Base-by-base conservation (phyloP, 352 stramenopile genomes). In the Phytopythium kandeliae region DNA sequence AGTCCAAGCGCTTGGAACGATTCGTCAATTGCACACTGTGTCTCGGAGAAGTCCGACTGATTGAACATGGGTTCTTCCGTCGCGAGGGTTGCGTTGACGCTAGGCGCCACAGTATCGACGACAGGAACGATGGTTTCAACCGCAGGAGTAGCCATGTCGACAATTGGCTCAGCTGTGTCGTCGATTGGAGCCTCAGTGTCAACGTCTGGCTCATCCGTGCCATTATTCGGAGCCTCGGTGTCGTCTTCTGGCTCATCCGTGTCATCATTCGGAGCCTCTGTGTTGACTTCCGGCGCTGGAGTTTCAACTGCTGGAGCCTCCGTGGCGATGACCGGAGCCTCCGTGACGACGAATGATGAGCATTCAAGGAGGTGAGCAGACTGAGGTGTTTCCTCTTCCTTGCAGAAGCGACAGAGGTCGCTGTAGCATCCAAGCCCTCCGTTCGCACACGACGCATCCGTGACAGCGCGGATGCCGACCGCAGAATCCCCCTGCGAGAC, bases 371-470 rank as follows among this genome's bases (percentile, higher is more conserved):
- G 57, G 3, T 58, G 50, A 3, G 55, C 48, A 2, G 70, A 81
- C 48, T 79, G 61, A 0, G 51, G 24, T 1, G 67, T 81, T 5
- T 40, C 22, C 1, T 11, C 47, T 16, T 46, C 25, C 47, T 67
- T 67, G 33, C 69, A 83, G 45, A 72, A 76, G 6, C 64, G 67
- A 33, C 70, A 80, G 48, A 64, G 53, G 33, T 72, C 57, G 37
- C 54, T 71, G 41, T 66, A 77, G 54, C 70, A 77, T 21, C 67
- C 67, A 11, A 77, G 33, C 19, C 70, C 70, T 12, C 67, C 67
- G 38, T 60, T 64, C 25, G 60, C 34, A n/a, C 70, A 80, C 2
- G 24, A 52, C 5, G 8, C 7, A 28, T 75, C 69, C 10, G 41
- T 47, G 12, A 74, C 51, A 26, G 59, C 60, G 25, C 54, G 58